phyloP scores from a whole-genome alignment of 2,329 filamentous ascomycete species.

The Fusarium torulosum region DNA sequence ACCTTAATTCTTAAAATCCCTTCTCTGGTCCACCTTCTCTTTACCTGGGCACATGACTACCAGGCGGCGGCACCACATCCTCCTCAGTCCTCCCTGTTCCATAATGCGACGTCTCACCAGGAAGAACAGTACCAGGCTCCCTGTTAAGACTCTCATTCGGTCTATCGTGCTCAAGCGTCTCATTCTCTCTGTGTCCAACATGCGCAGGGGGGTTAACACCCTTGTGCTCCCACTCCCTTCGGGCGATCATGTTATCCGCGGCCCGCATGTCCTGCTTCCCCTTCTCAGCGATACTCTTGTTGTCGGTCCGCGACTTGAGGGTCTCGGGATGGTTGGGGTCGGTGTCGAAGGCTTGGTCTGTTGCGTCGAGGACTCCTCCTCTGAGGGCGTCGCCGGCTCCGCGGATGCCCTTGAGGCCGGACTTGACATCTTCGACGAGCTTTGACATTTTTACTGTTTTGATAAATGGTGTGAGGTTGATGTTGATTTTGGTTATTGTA shows the following conservation, averaged over 20 bases:
- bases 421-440: slow-evolving; percentile 42
- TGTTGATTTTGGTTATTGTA: not conserved
- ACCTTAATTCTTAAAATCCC: not conserved
- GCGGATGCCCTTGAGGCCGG: slow-evolving; percentile 42
- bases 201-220: slow-evolving; percentile 18
- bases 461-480: not conserved
- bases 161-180: not conserved
- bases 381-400: slow-evolving; percentile 43
- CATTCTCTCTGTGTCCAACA: slow-evolving; percentile 4
- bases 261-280: slow-evolving; percentile 38
- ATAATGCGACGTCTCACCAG: slow-evolving; percentile 18
- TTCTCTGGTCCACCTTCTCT: not conserved
- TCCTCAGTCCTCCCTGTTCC: slow-evolving; percentile 14
- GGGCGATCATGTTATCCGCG: slow-evolving; percentile 37
- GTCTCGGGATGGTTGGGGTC: slow-evolving; percentile 31
- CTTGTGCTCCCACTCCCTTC: slow-evolving; percentile 37
- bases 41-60: not conserved
- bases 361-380: slow-evolving; percentile 36
- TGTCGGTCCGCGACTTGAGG: slow-evolving; percentile 7
- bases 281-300: slow-evolving; percentile 27
- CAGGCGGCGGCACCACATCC: not conserved
- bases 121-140: slow-evolving; percentile 21
- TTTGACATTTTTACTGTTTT: slow-evolving; percentile 33
- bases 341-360: slow-evolving; percentile 41
- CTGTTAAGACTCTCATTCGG: slow-evolving; percentile 23